Evolutionary conservation across 1,284 basidiomycete genomes (phyloP).

Genomic region (Moesziomyces parantarcticus): DNA sequence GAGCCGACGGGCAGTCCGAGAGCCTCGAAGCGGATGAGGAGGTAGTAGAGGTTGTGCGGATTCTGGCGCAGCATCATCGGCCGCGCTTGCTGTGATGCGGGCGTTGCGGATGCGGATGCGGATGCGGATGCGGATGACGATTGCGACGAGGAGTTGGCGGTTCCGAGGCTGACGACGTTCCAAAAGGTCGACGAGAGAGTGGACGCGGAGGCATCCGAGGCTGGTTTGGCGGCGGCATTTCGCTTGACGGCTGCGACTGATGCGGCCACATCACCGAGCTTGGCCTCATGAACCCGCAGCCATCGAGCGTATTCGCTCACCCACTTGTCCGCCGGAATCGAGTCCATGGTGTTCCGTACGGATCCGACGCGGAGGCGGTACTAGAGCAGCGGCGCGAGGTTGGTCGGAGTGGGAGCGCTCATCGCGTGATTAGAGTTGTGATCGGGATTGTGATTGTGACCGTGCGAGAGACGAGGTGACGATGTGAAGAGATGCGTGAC

Average conservation of each 20-base stretch:
- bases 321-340: constrained; percentile 50
- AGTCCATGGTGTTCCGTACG: constrained; percentile 37
- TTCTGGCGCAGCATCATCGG: constrained; percentile 75
- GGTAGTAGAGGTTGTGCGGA: constrained; percentile 85
- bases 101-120: not conserved
- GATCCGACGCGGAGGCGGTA: not conserved
- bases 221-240: constrained; percentile 1
- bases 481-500: too few relatives aligned
- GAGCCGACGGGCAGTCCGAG: constrained; percentile 78
- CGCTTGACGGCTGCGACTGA: constrained; percentile 15
- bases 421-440: too few relatives aligned
- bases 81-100: constrained; percentile 5
- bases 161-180: constrained; percentile 41
- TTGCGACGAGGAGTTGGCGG: constrained; percentile 1
- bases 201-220: constrained; percentile 1
- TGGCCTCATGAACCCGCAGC: constrained; percentile 53
- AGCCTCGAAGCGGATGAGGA: constrained; percentile 85
- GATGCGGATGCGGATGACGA: constrained; percentile 1
- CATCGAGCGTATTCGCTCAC: constrained; percentile 55
- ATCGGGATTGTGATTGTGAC: too few relatives aligned
- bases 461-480: too few relatives aligned
- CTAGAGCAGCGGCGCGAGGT: not conserved
- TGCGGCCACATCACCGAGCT: constrained; percentile 41
- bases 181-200: constrained; percentile 33
- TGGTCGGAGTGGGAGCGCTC: too few relatives aligned